Evolutionary conservation across 1,139 yeast species (phyloP), one percentile per base, ranked within the genome.

Genomic region (Meyerozyma athensensis): DNA sequence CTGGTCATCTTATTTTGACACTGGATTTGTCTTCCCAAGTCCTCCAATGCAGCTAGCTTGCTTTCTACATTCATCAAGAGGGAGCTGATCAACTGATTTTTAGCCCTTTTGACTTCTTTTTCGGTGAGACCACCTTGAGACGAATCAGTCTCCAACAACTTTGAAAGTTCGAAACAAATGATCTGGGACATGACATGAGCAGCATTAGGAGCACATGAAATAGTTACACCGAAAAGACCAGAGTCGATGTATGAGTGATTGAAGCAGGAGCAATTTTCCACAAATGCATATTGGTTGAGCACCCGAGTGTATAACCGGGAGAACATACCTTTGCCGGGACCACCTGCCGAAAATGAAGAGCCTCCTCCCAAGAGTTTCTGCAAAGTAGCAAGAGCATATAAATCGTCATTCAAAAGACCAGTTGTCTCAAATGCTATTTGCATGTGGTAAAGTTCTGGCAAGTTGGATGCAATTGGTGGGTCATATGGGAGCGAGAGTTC

Each of bases 321-420:
- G 59, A 89, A 94, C 97, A 92, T 90, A 5, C 99, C 99, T 62
- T 92, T 92, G 39, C 99, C 99, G n/a, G 99, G 99, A 0, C 99
- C 99, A 47, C 99, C 99, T 8, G 99, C 97, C 18, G 95, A 83
- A 56, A 92, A 92, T 1, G 97, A 89, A 6, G 97, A 95, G 37
- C 98, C 98, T 26, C 97, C 97, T 30, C 98, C 98, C n/a, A 92
- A 68, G 21, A 92, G 68, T 43, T 92, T 89, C 56, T 92, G 98
- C 40, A 92, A 72, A 1, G 92, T 82, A 1, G 97, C 97, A 35
- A 89, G 68, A 0, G 96, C 95, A 53, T 92, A 92, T 32, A 90
- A 80, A 50, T 92, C 97, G 14, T 87, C 90, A 54, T 85, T 81
- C 38, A 80, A 75, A 33, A 90, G 80, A 0, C 96, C 86, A 3